Percentiles rank a stretch among this genome's conserved stretches.
Evolutionary conservation across 345 rosid species (phyloP).

Genomic region (Punica granatum): DNA sequence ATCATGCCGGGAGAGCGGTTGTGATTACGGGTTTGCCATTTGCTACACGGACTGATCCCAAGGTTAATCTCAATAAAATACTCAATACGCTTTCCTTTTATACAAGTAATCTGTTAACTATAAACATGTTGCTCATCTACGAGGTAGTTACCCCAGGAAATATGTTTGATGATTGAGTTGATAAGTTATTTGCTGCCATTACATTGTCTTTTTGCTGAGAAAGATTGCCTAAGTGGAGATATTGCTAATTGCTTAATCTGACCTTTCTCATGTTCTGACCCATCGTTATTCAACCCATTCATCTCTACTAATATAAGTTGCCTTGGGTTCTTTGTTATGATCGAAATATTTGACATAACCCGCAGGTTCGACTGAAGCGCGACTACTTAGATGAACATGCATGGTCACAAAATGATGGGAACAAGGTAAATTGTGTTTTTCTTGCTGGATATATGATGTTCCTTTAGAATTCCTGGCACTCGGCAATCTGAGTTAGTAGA

Average conservation of each 20-base stretch:
- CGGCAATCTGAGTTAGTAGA: constrained; percentile 15
- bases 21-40: constrained; percentile 87
- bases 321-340: not conserved
- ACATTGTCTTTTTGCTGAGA: not conserved
- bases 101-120: not conserved
- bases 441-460: not conserved
- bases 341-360: constrained; percentile 1
- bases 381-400: constrained; percentile 67
- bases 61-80: constrained; percentile 40
- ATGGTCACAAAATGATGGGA: constrained; percentile 25
- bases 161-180: not conserved
- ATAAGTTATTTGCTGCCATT: not conserved
- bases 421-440: constrained; percentile 31
- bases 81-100: not conserved
- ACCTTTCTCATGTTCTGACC: not conserved
- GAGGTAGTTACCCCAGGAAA: too few species aligned
- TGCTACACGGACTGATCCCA: constrained; percentile 70
- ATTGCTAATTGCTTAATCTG: not conserved
- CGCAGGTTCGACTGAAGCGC: constrained; percentile 83
- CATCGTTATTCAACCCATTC: not conserved
- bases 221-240: not conserved
- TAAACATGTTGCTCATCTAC: not conserved
- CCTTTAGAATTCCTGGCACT: not conserved
- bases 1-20: constrained; percentile 96
- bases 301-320: not conserved